These are phyloP conservation scores for Picea abies DNA, from an alignment of 83 land plant genomes.

Conservation along the genomic window DNA sequence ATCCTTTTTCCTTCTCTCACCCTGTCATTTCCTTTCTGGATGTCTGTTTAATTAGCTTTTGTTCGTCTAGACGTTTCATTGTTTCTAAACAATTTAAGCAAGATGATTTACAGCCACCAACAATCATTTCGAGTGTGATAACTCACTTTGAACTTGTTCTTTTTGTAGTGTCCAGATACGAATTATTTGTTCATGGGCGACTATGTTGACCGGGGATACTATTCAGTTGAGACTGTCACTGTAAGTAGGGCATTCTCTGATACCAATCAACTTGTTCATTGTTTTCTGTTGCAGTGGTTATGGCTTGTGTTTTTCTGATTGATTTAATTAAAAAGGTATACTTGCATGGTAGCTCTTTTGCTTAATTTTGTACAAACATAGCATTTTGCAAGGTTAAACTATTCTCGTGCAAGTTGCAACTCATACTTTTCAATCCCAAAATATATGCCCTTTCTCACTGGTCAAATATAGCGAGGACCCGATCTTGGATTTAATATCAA, in stretches of 20 bases:
- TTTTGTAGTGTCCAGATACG: slow-evolving; percentile 76
- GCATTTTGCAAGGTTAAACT: no score
- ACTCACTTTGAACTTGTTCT: slow-evolving; percentile 11
- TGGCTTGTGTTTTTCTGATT: neutral
- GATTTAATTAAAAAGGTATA: neutral
- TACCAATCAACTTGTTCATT: neutral
- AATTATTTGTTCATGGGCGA: slow-evolving; percentile 89
- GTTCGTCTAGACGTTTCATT: neutral
- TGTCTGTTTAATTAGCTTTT: neutral
- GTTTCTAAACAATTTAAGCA: neutral
- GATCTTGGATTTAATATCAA: no score
- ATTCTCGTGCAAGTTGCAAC: no score
- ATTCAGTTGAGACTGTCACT: slow-evolving; percentile 84
- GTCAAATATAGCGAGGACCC: no score
- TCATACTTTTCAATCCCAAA: no score
- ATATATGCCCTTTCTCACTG: neutral
- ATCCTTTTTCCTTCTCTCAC: neutral
- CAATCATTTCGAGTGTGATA: neutral
- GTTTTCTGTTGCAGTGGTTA: neutral
- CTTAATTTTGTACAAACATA: neutral
- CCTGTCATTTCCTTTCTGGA: neutral
- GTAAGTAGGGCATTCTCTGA: slow-evolving; percentile 38
- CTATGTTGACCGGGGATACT: slow-evolving; percentile 86
- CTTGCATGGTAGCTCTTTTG: neutral
- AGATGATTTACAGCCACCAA: neutral